phyloP scores from a whole-genome alignment of 164 flowering plant genomes.

The Macadamia integrifolia region DNA sequence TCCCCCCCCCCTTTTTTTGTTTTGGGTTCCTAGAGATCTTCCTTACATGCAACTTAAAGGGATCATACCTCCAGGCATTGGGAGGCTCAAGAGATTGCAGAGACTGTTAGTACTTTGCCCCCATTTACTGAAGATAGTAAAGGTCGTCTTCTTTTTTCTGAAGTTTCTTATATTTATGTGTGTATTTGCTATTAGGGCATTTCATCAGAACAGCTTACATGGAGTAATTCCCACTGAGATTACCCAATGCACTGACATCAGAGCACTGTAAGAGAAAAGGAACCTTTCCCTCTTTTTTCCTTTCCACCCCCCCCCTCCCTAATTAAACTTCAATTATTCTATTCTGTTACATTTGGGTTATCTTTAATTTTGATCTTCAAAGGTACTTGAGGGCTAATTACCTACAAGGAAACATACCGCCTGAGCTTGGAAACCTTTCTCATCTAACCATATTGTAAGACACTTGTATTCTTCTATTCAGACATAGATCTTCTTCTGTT shows the following conservation, averaged over 20 bases:
- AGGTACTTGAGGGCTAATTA: constrained; percentile 89
- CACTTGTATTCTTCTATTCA: not conserved
- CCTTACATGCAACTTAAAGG: constrained; percentile 89
- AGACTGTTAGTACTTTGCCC: constrained; percentile 61
- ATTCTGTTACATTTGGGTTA: not conserved
- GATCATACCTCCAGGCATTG: constrained; percentile 75
- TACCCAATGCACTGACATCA: constrained; percentile 63
- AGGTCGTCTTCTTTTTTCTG: not conserved
- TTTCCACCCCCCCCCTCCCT: not conserved
- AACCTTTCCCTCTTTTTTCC: not conserved
- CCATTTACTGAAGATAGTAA: too few relatives aligned
- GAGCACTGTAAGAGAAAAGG: constrained; percentile 73
- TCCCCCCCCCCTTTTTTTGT: constrained; percentile 4
- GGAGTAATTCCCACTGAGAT: constrained; percentile 82
- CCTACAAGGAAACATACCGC: constrained; percentile 92
- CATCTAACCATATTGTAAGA: constrained; percentile 68
- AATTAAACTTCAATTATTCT: not conserved
- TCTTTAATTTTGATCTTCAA: not conserved
- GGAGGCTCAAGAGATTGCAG: constrained; percentile 69
- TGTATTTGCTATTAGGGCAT: constrained; percentile 50
- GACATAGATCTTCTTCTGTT: not conserved
- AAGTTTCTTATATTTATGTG: not conserved
- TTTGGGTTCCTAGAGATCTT: constrained; percentile 50
- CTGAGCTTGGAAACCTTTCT: constrained; percentile 76
- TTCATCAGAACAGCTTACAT: constrained; percentile 87